phyloP scores from a whole-genome alignment of 2,329 filamentous ascomycete genomes.

The Fusarium ambrosium region DNA sequence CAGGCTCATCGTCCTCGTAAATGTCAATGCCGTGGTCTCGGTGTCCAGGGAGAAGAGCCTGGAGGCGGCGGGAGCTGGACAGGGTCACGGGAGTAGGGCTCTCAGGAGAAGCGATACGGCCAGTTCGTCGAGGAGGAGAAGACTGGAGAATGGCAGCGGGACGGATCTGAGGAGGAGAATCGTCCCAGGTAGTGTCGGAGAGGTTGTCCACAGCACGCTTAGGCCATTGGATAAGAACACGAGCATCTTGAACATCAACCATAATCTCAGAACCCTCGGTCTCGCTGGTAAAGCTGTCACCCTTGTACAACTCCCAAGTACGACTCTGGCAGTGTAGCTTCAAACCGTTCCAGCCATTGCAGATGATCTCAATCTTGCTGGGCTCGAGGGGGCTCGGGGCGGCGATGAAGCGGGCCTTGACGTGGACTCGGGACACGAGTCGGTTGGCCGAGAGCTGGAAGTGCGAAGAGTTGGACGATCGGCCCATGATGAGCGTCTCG shows the following conservation, averaged over 20 bases:
- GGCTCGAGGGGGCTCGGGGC: conserved; percentile 76
- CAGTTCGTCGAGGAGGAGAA: conserved; percentile 69
- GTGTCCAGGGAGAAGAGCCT: conserved; percentile 59
- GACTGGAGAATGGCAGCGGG: conserved; percentile 65
- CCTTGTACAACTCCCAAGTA: conserved; percentile 88
- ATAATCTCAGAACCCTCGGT: conserved; percentile 92
- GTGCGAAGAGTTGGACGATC: conserved; percentile 95
- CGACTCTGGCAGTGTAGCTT: conserved; percentile 92
- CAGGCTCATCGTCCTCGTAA: conserved; percentile 79
- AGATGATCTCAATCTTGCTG: conserved; percentile 88
- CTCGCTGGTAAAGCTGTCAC: conserved; percentile 90
- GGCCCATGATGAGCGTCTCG: conserved; percentile 86
- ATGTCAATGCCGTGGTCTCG: conserved; percentile 70
- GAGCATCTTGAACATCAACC: conserved; percentile 93
- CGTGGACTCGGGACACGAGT: conserved; percentile 92
- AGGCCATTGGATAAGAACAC: conserved; percentile 92
- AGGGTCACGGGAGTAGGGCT: conserved; percentile 70
- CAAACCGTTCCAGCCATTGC: conserved; percentile 95
- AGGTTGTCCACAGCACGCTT: conserved; percentile 66
- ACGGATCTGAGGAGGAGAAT: conserved; percentile 61
- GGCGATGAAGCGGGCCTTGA: conserved; percentile 86
- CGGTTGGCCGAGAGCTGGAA: conserved; percentile 94
- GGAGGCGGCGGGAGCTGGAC: conserved; percentile 59
- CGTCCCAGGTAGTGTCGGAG: conserved; percentile 80
- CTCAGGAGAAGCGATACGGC: conserved; percentile 79